Evolutionary conservation across 1,284 basidiomycete genomes (phyloP), one percentile per base, ranked within the genome.

Genomic region (Papiliotrema fonsecae): DNA sequence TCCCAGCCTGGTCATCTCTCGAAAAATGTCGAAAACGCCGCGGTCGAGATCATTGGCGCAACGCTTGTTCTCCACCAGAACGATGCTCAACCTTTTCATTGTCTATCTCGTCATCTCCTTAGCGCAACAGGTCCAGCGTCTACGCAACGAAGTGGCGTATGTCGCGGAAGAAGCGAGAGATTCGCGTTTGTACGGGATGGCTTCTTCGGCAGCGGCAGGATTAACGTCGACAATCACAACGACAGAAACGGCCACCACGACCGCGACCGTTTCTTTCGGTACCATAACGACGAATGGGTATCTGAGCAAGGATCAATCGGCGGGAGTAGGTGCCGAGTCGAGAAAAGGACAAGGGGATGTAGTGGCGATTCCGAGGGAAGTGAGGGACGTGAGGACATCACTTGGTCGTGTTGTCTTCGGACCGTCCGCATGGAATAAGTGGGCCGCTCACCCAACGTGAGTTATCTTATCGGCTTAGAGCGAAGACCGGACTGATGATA

Each of bases 161-260:
- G 58, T 70, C 1, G 59, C 52, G 6, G 64, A 67, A 26, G 69
- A 72, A 44, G 48, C 63, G 14, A 56, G 52, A 25, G 69, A 72
- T 57, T 42, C 70, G 42, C 50, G 67, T 24, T 16, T 58, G 37
- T 65, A 68, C 49, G 53, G 36, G 41, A 43, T 46, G n/a, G 6
- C 7, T 21, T 13, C 24, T 11, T 25, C 14, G 31, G 25, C 30
- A 14, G 24, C n/a, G 5, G 4, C 31, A 46, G 46, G 49, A 4
- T 21, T 51, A 2, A 43, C 25, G 19, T 24, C 31, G 14, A 34
- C 47, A 16, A 43, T 37, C 3, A 27, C 42, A 19, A 52, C 46
- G 2, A 21, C 18, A 25, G 31, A 5, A 9, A 7, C 16, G 5
- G 19, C 30, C 21, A 21, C 6, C n/a, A 22, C 11, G 6, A 22